Conservation (phyloP, 805 yeast genomes). For the Clavispora carvajalis region DNA sequence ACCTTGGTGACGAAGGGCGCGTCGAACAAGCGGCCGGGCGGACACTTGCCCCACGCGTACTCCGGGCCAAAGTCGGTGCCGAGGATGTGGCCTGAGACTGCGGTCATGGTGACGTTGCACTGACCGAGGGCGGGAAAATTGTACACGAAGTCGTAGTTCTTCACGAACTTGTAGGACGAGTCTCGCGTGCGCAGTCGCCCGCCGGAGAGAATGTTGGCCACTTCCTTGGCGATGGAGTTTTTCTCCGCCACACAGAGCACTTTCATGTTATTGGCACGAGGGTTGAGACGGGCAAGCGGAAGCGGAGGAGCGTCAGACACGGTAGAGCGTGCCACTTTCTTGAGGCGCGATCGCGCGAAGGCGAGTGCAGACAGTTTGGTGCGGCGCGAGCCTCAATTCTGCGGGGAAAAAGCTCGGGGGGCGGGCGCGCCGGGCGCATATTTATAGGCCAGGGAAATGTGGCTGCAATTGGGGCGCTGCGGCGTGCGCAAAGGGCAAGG, state of each 20-base stretch:
- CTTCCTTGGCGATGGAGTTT: constrained; percentile 87
- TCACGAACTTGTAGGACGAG: constrained; percentile 56
- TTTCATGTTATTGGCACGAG: constrained; percentile 41
- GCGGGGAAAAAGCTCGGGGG: too few species aligned
- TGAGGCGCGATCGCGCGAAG: too few species aligned
- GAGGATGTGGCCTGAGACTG: constrained; percentile 84
- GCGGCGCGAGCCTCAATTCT: too few species aligned
- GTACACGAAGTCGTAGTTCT: constrained; percentile 74
- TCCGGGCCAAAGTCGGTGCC: constrained; percentile 58
- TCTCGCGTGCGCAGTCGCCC: constrained; percentile 48
- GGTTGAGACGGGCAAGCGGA: neutral
- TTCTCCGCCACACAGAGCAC: constrained; percentile 96
- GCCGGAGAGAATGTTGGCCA: constrained; percentile 71
- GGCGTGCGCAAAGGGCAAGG: too few species aligned
- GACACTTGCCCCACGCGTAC: constrained; percentile 61
- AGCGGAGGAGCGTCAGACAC: too few species aligned
- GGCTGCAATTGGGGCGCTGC: too few species aligned
- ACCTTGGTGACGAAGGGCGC: constrained; percentile 53
- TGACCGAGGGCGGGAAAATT: constrained; percentile 56
- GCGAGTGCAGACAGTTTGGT: too few species aligned
- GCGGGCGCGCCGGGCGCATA: too few species aligned
- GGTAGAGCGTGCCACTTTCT: too few species aligned
- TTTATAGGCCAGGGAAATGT: too few species aligned
- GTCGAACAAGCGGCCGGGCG: constrained; percentile 61
- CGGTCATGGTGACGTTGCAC: constrained; percentile 84